These are phyloP conservation scores for Tulasnella calospora DNA, from an alignment of 768 basidiomycete genomes.

Conservation along the genomic window DNA sequence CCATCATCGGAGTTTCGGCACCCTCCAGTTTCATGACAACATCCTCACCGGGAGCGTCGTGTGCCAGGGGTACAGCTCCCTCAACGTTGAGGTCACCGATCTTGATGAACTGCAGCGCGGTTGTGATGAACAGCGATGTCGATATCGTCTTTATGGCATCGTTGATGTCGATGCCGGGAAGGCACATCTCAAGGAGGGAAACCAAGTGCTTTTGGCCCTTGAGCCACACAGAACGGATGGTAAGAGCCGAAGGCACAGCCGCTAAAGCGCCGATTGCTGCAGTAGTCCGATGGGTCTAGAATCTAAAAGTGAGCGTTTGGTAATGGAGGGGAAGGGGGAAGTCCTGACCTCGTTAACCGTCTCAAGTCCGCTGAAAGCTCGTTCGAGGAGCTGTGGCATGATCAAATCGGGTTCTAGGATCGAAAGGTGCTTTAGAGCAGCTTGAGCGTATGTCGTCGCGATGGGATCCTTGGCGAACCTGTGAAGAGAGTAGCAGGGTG, in stretches of 20 bases:
- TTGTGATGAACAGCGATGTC: constrained; percentile 71
- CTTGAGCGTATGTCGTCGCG: constrained; percentile 76
- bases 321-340: not conserved
- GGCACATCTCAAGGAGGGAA: constrained; percentile 78
- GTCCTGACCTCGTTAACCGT: constrained; percentile 65
- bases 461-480: constrained; percentile 72
- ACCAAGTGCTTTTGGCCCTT: constrained; percentile 85
- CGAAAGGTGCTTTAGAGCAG: constrained; percentile 69
- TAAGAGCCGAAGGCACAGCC: constrained; percentile 67
- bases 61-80: constrained; percentile 48
- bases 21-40: constrained; percentile 44
- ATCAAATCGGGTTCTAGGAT: constrained; percentile 76
- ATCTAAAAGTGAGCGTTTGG: not conserved
- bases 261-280: constrained; percentile 82
- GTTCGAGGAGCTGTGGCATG: constrained; percentile 86
- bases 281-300: constrained; percentile 79
- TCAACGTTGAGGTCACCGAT: constrained; percentile 66
- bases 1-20: constrained; percentile 4
- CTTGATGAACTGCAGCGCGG: constrained; percentile 68
- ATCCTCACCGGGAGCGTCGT: constrained; percentile 52
- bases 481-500: not conserved
- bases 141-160: constrained; percentile 37
- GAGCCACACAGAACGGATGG: constrained; percentile 72
- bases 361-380: constrained; percentile 88
- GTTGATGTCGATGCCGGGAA: constrained; percentile 80